Evolutionary conservation across 2,329 filamentous ascomycete genomes (phyloP).

Genomic region (Onygena corvina): DNA sequence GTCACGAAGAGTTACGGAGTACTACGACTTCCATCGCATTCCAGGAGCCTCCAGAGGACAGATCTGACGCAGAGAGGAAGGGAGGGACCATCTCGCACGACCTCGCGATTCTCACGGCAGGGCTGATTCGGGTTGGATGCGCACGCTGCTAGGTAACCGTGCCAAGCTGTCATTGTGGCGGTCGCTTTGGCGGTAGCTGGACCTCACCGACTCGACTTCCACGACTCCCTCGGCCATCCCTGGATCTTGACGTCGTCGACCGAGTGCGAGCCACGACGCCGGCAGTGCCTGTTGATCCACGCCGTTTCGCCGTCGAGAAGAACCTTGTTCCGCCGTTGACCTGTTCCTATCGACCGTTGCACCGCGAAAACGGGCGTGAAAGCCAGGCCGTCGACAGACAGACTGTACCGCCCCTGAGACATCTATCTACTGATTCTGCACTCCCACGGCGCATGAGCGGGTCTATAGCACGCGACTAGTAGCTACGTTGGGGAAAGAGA

Average conservation of each 20-base stretch:
- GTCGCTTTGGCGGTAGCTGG: neutral
- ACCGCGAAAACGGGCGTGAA: neutral
- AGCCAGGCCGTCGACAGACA: neutral
- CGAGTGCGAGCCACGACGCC: neutral
- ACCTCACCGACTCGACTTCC: neutral
- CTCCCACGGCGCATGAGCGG: neutral
- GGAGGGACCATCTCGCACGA: too few relatives aligned
- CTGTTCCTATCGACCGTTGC: neutral
- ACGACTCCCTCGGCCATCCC: neutral
- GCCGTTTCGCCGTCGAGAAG: neutral
- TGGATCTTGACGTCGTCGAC: slow-evolving; percentile 3
- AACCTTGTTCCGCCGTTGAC: neutral
- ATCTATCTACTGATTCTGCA: neutral
- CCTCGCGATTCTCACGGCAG: neutral
- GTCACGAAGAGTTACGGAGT: neutral
- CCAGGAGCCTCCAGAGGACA: too few relatives aligned
- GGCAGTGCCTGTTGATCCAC: neutral
- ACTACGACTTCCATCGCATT: neutral
- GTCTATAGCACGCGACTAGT: neutral
- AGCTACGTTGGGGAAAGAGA: neutral
- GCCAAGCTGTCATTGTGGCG: slow-evolving; percentile 3
- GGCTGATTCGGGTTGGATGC: neutral
- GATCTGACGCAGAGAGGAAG: too few relatives aligned
- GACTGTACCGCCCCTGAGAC: neutral
- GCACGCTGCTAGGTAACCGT: neutral